Conservation (phyloP, 768 basidiomycete species). For the Macrocybe gigantea region DNA sequence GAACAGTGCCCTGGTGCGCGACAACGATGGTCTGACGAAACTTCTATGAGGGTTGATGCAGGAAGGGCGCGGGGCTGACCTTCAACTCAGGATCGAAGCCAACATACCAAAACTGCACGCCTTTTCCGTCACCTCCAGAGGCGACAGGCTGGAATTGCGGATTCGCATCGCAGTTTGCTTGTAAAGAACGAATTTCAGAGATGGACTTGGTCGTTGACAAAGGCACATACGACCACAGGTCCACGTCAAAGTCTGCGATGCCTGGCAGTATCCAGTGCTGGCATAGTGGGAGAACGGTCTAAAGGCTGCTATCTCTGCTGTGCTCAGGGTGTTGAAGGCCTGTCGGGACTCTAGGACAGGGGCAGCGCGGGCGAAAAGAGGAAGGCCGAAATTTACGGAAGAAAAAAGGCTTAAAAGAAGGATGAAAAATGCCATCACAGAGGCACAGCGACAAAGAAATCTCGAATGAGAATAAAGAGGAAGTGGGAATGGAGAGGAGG, state of each 20-base stretch:
- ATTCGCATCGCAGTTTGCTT: slow-evolving; percentile 43
- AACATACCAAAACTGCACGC: slow-evolving; percentile 36
- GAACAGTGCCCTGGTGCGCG: slow-evolving; percentile 16
- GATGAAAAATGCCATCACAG: slow-evolving; percentile 3
- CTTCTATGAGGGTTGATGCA: not conserved
- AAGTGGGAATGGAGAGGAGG: not conserved
- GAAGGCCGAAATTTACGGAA: not conserved
- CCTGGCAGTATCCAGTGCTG: slow-evolving; percentile 42
- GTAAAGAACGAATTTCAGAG: not conserved
- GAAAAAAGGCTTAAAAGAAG: not conserved
- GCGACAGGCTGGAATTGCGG: slow-evolving; percentile 37
- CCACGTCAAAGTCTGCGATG: slow-evolving; percentile 40
- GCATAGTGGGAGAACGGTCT: slow-evolving; percentile 47
- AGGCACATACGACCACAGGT: slow-evolving; percentile 37
- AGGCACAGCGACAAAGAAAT: not conserved
- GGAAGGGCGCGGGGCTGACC: slow-evolving; percentile 4
- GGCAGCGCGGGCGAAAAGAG: slow-evolving; percentile 2
- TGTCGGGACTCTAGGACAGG: slow-evolving; percentile 23
- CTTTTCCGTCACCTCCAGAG: slow-evolving; percentile 41
- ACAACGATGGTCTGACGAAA: slow-evolving; percentile 11
- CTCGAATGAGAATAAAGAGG: not conserved
- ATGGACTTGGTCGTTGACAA: not conserved
- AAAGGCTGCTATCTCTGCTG: slow-evolving; percentile 35
- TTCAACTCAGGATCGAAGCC: slow-evolving; percentile 16
- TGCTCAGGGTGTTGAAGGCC: slow-evolving; percentile 31